Base-by-base conservation (phyloP, 1,284 basidiomycete species). In the Golubevia sp. region DNA sequence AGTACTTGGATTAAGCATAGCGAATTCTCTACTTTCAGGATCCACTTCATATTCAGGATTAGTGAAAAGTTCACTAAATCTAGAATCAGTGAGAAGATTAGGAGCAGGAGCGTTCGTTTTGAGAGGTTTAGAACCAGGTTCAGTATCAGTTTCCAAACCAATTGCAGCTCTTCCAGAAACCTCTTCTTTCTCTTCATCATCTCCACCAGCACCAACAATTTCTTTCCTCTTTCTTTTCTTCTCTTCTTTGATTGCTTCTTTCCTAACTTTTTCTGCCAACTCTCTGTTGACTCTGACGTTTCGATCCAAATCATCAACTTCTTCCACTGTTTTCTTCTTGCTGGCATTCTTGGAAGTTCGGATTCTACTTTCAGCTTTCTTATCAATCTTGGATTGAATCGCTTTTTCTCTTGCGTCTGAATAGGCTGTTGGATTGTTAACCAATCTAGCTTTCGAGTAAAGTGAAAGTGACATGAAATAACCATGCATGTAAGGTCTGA, bases 401-500 rank as follows among this genome's bases (percentile, higher is more conserved):
- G 92, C 85, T 73, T 90, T 90, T 83, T 97, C 94, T 69, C 94
- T 90, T 83, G 97, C 91, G 80, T 99, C 97, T 56, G 90, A 90
- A 82, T 98, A 98, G 2, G 91, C 93, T 80, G 94, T 96, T 0
- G 97, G 97, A 85, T 99, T 97, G 66, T 93, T 91, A 73, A 99
- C 94, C 74, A 97, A 88, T 38, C 95, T 90, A 1, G 97, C 97
- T 58, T 94, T 91, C 76, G 97, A 93, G 87, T 99, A 99, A 5
- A 98, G 88, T 77, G 93, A 92, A 84, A 99, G 89, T 8, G 94
- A 92, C 72, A 99, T 86, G 86, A 99, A 99, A 89, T 95, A 98
- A 56, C 97, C 97, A 85, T 99, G 97, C 96, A 99, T 98, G 86
- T 99, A 99, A 1, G 97, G 96, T 84, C 96, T 95, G 87, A 99